These are phyloP conservation scores for Zygosaccharomyces gambellarensis DNA, from an alignment of 805 yeast species.

Conservation along the genomic window DNA sequence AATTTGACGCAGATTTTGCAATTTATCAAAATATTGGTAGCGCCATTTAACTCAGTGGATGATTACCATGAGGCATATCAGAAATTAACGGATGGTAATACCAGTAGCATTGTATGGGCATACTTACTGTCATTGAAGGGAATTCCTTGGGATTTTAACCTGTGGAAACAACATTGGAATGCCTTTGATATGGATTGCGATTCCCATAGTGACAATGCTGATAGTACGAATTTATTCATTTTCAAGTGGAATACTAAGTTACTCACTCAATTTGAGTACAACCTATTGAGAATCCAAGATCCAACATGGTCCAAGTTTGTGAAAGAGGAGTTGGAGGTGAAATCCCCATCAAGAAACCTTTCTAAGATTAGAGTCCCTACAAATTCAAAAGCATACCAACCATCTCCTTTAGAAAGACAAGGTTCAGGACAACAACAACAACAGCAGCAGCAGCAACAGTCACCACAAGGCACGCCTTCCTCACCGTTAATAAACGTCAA, in stretches of 20 bases:
- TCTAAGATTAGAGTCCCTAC: slow-evolving; percentile 8
- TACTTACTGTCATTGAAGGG: slow-evolving; percentile 30
- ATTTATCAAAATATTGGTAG: slow-evolving; percentile 27
- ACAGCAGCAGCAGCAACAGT: slow-evolving; percentile 16
- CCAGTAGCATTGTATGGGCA: slow-evolving; percentile 31
- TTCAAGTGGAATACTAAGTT: slow-evolving; percentile 21
- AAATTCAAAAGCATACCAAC: slow-evolving; percentile 3
- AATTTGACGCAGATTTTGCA: slow-evolving; percentile 19
- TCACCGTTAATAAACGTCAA: slow-evolving; percentile 16
- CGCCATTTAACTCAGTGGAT: slow-evolving; percentile 41
- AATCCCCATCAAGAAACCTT: slow-evolving; percentile 12
- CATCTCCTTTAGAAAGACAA: slow-evolving; percentile 2
- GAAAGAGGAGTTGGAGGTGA: slow-evolving; percentile 22
- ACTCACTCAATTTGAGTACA: slow-evolving; percentile 18
- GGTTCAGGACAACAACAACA: slow-evolving; percentile 13
- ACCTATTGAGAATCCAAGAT: slow-evolving; percentile 25
- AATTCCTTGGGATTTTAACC: slow-evolving; percentile 28
- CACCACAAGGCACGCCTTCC: slow-evolving; percentile 8
- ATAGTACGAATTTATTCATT: slow-evolving; percentile 15
- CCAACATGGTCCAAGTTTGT: slow-evolving; percentile 31
- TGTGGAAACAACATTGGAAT: slow-evolving; percentile 30
- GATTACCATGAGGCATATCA: slow-evolving; percentile 38
- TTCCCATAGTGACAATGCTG: slow-evolving; percentile 6
- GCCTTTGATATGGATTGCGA: slow-evolving; percentile 17
- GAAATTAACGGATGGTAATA: slow-evolving; percentile 22